These are phyloP conservation scores for Prunus kanzakura DNA, from an alignment of 306 rosid species.

Conservation along the genomic window DNA sequence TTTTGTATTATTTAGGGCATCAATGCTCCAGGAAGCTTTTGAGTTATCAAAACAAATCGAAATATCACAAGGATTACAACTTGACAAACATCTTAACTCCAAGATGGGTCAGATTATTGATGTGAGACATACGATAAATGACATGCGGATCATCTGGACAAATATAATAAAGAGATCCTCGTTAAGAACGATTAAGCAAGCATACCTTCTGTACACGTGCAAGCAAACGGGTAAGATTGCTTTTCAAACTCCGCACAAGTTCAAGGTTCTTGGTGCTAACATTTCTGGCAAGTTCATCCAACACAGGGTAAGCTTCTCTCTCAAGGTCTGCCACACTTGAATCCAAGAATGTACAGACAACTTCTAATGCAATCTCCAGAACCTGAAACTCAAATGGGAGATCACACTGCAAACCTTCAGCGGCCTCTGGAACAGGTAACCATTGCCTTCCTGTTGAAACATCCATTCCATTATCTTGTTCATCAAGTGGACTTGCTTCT, in stretches of 20 bases:
- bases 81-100: not conserved
- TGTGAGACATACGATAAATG: not conserved
- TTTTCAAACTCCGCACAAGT: slow-evolving; percentile 89
- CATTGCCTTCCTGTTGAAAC: slow-evolving; percentile 48
- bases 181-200: not conserved
- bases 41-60: not conserved
- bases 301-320: slow-evolving; percentile 83
- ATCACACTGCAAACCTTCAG: slow-evolving; percentile 70
- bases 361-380: slow-evolving; percentile 92
- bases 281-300: slow-evolving; percentile 92
- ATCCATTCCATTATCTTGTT: slow-evolving; percentile 55
- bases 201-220: slow-evolving; percentile 94
- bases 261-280: slow-evolving; percentile 98
- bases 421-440: slow-evolving; percentile 56
- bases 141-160: not conserved
- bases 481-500: slow-evolving; percentile 38
- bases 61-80: not conserved
- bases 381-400: slow-evolving; percentile 97
- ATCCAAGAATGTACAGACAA: slow-evolving; percentile 76
- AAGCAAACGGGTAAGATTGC: slow-evolving; percentile 88
- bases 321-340: slow-evolving; percentile 85
- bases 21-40: not conserved
- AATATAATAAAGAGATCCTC: slow-evolving; percentile 8
- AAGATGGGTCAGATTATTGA: not conserved
- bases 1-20: not conserved